Conservation (phyloP, 192 early-diverging fungal species). For the Coemansia sp. region DNA sequence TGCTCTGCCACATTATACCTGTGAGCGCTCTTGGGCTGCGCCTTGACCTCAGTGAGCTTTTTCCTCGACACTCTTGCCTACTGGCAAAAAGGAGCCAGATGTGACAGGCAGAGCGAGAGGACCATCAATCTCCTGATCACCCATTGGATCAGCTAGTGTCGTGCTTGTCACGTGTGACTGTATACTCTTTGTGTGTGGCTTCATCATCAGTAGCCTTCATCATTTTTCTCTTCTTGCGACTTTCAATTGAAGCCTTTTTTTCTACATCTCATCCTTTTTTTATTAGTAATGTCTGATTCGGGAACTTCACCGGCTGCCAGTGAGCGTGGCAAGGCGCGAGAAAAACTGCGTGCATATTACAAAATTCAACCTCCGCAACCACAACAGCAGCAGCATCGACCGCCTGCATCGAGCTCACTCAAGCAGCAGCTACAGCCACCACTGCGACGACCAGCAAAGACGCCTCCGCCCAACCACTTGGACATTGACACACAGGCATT, state of each 20-base stretch:
- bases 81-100: too few relatives aligned
- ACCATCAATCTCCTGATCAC: background rate
- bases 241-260: slow-evolving; percentile 1
- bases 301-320: slow-evolving; percentile 1
- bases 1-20: slow-evolving; percentile 91
- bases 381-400: slow-evolving; percentile 23
- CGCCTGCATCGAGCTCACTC: slow-evolving; percentile 15
- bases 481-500: slow-evolving; percentile 76
- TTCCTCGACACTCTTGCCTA: too few relatives aligned
- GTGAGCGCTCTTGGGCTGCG: background rate
- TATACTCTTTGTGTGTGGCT: background rate
- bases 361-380: slow-evolving; percentile 56
- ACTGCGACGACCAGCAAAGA: background rate
- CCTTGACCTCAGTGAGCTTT: too few relatives aligned
- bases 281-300: slow-evolving; percentile 3
- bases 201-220: background rate
- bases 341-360: slow-evolving; percentile 57
- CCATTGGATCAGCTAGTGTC: too few relatives aligned
- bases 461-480: slow-evolving; percentile 56
- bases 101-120: too few relatives aligned
- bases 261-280: background rate
- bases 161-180: background rate
- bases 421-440: slow-evolving; percentile 6
- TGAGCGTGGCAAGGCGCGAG: slow-evolving; percentile 33
- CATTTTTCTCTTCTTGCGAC: background rate